Evolutionary conservation across 495 filamentous ascomycete genomes (phyloP).

Genomic region (Hypoxylon intermedium): DNA sequence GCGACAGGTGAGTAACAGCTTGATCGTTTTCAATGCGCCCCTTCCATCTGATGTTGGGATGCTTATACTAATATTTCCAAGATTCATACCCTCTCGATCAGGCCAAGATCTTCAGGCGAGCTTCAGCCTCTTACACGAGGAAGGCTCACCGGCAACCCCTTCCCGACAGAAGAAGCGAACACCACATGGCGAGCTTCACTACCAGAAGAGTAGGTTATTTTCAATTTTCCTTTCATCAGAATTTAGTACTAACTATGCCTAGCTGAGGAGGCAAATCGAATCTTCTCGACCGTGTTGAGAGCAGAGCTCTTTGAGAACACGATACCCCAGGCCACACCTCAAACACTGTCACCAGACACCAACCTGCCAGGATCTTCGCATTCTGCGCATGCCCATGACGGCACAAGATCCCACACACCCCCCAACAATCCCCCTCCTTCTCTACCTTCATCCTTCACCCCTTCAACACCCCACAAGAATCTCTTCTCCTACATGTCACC

Average conservation of each 20-base stretch:
- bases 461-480: constrained; percentile 96
- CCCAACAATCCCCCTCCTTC: constrained; percentile 69
- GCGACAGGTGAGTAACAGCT: constrained; percentile 66
- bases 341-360: constrained; percentile 68
- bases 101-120: constrained; percentile 92
- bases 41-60: background rate
- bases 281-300: constrained; percentile 85
- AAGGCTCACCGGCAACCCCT: constrained; percentile 89
- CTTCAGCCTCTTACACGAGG: constrained; percentile 87
- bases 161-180: constrained; percentile 82
- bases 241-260: constrained; percentile 50
- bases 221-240: background rate
- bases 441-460: constrained; percentile 74
- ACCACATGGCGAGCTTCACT: constrained; percentile 89
- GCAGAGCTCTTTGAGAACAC: constrained; percentile 89
- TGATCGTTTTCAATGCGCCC: background rate
- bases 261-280: constrained; percentile 95
- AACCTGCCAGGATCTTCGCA: constrained; percentile 61
- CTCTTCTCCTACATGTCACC: constrained; percentile 92
- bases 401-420: constrained; percentile 79
- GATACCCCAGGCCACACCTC: constrained; percentile 80
- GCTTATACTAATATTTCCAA: constrained; percentile 49
- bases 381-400: constrained; percentile 66
- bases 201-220: constrained; percentile 79
- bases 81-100: constrained; percentile 94